These are phyloP conservation scores for Nigrospora sphaerica DNA, from an alignment of 2,329 filamentous ascomycete species.

Conservation along the genomic window DNA sequence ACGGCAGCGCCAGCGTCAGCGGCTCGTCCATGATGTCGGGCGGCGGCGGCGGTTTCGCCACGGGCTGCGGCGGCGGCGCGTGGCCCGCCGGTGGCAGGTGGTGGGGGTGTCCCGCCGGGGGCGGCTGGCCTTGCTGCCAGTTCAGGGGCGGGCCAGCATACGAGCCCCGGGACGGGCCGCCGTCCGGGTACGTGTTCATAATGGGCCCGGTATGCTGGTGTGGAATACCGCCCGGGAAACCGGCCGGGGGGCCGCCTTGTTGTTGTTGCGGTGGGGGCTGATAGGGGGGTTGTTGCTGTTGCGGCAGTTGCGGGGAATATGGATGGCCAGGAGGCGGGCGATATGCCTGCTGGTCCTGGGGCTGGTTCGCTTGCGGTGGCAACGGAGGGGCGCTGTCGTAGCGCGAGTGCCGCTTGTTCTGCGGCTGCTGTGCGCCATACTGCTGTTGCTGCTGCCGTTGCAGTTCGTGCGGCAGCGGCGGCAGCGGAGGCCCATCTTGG, in stretches of 20 bases:
- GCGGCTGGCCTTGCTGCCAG: constrained; percentile 17
- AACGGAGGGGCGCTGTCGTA: constrained; percentile 25
- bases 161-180: background rate
- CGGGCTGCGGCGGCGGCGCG: constrained; percentile 21
- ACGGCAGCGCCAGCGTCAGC: constrained; percentile 41
- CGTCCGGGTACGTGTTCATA: background rate
- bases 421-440: constrained; percentile 10
- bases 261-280: constrained; percentile 6
- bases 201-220: constrained; percentile 1
- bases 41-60: constrained; percentile 33
- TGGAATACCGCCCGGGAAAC: too few relatives aligned
- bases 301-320: constrained; percentile 12
- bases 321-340: constrained; percentile 14
- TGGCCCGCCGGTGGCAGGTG: constrained; percentile 3
- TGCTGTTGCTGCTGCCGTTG: constrained; percentile 15
- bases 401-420: constrained; percentile 20
- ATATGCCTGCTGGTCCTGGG: constrained; percentile 9
- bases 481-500: constrained; percentile 19
- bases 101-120: constrained; percentile 7
- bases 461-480: constrained; percentile 25
- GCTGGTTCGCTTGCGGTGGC: constrained; percentile 14
- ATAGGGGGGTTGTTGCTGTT: constrained; percentile 10
- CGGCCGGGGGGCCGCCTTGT: constrained; percentile 5
- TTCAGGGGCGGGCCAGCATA: constrained; percentile 1
- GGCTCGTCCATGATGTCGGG: constrained; percentile 53